Evolutionary conservation across 345 rosid genomes (phyloP).

Genomic region (Aethionema arabicum): DNA sequence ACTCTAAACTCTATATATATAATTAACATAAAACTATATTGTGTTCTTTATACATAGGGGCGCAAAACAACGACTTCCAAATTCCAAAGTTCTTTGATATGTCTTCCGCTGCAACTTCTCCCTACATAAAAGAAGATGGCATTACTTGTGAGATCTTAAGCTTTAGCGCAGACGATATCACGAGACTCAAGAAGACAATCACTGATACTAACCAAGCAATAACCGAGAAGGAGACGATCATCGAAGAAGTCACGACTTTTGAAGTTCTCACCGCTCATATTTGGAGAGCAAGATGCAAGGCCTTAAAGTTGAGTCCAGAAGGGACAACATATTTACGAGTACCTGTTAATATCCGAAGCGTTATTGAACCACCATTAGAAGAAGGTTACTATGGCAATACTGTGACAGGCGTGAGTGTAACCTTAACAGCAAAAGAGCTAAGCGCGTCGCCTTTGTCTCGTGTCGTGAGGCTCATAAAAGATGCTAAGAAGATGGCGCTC

Average conservation of each 20-base stretch:
- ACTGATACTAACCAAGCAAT: slow-evolving; percentile 16
- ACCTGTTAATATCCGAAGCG: slow-evolving; percentile 30
- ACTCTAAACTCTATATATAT: not conserved
- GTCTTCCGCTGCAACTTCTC: slow-evolving; percentile 25
- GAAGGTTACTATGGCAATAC: slow-evolving; percentile 52
- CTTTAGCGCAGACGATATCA: slow-evolving; percentile 33
- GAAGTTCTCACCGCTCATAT: slow-evolving; percentile 45
- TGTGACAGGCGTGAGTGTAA: slow-evolving; percentile 15
- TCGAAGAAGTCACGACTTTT: slow-evolving; percentile 45
- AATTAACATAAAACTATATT: not conserved
- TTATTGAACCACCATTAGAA: slow-evolving; percentile 40
- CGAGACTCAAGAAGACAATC: slow-evolving; percentile 31
- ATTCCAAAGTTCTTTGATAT: not conserved
- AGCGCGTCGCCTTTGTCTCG: slow-evolving; percentile 28
- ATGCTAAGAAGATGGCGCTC: slow-evolving; percentile 29
- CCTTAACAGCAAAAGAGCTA: slow-evolving; percentile 35
- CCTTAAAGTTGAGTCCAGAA: slow-evolving; percentile 39
- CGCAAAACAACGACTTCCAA: not conserved
- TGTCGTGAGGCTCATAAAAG: slow-evolving; percentile 38
- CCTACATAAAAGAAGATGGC: slow-evolving; percentile 27
- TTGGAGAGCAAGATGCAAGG: slow-evolving; percentile 47
- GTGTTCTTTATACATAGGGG: not conserved
- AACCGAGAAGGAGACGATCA: no score
- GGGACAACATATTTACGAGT: slow-evolving; percentile 22
- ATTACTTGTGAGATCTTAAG: slow-evolving; percentile 33